These are phyloP conservation scores for Amanita muscaria DNA, from an alignment of 768 basidiomycete species.

Conservation along the genomic window DNA sequence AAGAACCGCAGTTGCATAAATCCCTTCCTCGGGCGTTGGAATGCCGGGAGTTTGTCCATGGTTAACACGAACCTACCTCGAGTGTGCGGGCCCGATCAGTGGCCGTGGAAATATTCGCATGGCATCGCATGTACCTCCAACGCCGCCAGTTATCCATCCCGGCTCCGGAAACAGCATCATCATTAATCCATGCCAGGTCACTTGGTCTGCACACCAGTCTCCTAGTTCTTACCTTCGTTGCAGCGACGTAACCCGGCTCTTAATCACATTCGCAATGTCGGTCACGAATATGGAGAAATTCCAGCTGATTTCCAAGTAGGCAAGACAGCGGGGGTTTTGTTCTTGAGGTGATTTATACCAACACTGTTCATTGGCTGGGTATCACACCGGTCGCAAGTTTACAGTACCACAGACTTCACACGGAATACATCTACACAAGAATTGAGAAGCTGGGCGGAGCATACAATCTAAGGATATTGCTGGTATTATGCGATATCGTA, in stretches of 20 bases:
- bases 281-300: constrained; percentile 93
- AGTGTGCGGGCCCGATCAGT: too few relatives aligned
- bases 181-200: constrained; percentile 52
- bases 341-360: constrained; percentile 56
- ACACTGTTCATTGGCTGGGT: neutral
- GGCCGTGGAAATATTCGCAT: too few relatives aligned
- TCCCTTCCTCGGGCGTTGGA: constrained; percentile 1
- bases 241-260: constrained; percentile 88
- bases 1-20: constrained; percentile 16
- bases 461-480: constrained; percentile 77
- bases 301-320: constrained; percentile 94
- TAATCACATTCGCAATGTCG: constrained; percentile 76
- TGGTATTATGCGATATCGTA: constrained; percentile 89
- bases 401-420: constrained; percentile 92
- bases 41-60: constrained; percentile 29
- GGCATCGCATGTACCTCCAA: too few relatives aligned
- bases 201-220: neutral
- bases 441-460: constrained; percentile 79
- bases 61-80: too few relatives aligned
- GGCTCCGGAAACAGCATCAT: constrained; percentile 56
- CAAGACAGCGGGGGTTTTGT: constrained; percentile 84
- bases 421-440: constrained; percentile 90
- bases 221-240: neutral
- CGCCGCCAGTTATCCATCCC: constrained; percentile 57
- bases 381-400: constrained; percentile 38